These are phyloP conservation scores for Calonectria crousiana DNA, from an alignment of 2,329 filamentous ascomycete genomes.

Conservation along the genomic window DNA sequence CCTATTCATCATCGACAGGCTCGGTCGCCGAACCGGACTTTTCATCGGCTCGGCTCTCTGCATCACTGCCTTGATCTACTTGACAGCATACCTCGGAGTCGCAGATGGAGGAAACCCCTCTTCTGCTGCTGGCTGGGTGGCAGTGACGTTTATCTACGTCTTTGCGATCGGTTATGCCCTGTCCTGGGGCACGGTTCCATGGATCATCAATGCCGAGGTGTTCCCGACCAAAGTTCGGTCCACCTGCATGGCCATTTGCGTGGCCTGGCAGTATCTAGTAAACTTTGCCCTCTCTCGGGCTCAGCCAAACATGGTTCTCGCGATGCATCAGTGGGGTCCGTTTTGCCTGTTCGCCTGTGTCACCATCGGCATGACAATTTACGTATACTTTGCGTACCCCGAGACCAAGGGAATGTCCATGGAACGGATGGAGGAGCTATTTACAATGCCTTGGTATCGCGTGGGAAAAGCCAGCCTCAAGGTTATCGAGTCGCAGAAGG, in stretches of 20 bases:
- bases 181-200: constrained; percentile 23
- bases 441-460: constrained; percentile 12
- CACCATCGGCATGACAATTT: constrained; percentile 10
- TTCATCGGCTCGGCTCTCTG: constrained; percentile 16
- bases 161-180: constrained; percentile 23
- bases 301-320: constrained; percentile 24
- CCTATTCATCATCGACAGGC: constrained; percentile 17
- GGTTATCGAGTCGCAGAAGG: neutral
- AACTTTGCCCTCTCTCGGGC: constrained; percentile 22
- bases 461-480: neutral
- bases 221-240: constrained; percentile 23
- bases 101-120: constrained; percentile 7
- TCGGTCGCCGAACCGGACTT: constrained; percentile 16
- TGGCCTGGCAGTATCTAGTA: constrained; percentile 21
- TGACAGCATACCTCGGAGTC: constrained; percentile 21
- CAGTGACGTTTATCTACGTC: constrained; percentile 19
- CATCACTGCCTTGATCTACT: constrained; percentile 8
- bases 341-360: constrained; percentile 12
- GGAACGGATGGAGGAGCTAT: constrained; percentile 12
- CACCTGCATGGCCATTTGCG: constrained; percentile 23
- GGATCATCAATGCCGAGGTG: constrained; percentile 23
- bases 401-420: constrained; percentile 15
- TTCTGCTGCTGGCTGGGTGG: constrained; percentile 19
- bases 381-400: constrained; percentile 19
- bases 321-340: constrained; percentile 23